Base-by-base conservation (phyloP, 108 stramenopile species). In the Skeletonema potamos region DNA sequence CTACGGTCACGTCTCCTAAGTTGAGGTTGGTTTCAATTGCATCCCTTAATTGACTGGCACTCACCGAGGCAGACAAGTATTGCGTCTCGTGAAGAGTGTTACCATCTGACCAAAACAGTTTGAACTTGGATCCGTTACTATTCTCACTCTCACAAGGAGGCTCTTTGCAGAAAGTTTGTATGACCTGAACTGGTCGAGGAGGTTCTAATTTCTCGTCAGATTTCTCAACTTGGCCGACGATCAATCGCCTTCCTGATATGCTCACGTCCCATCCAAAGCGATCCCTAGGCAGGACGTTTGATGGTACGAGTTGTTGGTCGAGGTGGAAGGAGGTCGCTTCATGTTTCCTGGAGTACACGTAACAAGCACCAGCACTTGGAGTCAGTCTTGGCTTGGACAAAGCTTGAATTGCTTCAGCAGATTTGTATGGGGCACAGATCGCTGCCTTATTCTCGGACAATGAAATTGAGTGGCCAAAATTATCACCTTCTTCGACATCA, bases 211-310 rank as follows among this genome's bases (percentile, higher is more conserved):
- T 66, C 1, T 66, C 80, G 11, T 44, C 64, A 32, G 68, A 78
- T 17, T 79, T 58, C 48, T 85, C 82, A 22, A 85, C 54, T 54
- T 85, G 83, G 0, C 85, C 86, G 0, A 85, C 86, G 17, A 86
- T 29, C 8, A 87, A 65, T 26, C 54, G 72, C 20, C 70, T 83
- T 18, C 51, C 56, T 29, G 69, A 39, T 60, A 87, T 82, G 24
- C 76, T 66, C 13, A 89, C 85, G 48, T 67, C 65, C 59, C 56
- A 70, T 11, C 88, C 88, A 29, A 89, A 84, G 33, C 81, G 62
- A 65, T 89, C 88, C 66, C 77, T 60, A 1, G 79, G 43, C 22
- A 78, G 48, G 41, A 86, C 60, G 56, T 89, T 89, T 30, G 84
- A 77, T 22, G 89, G 72, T 3, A 44, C 48, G 4, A 89, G 78